Percentiles rank a stretch among this genome's conserved stretches.
These are phyloP conservation scores for Globisporangium mamillatum DNA, from an alignment of 352 stramenopile species.

Conservation along the genomic window DNA sequence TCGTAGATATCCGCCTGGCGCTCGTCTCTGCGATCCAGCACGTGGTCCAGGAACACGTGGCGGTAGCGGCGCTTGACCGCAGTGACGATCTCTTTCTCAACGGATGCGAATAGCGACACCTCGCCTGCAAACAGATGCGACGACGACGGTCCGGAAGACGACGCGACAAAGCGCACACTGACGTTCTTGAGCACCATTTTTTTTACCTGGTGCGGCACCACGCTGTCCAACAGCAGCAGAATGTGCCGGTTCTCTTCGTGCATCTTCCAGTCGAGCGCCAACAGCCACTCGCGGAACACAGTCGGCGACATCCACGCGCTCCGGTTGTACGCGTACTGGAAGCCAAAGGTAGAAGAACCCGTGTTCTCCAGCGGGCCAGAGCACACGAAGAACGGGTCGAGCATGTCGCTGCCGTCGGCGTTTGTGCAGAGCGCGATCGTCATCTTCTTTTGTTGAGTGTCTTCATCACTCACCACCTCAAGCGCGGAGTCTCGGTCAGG, in stretches of 20 bases:
- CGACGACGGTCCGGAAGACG: constrained; percentile 19
- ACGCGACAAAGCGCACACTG: constrained; percentile 42
- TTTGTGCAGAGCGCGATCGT: constrained; percentile 69
- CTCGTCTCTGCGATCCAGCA: constrained; percentile 43
- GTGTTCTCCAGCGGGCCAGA: constrained; percentile 28
- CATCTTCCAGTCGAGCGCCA: constrained; percentile 77
- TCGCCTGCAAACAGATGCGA: constrained; percentile 24
- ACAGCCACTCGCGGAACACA: constrained; percentile 76
- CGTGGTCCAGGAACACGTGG: constrained; percentile 39
- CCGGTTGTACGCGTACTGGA: constrained; percentile 70
- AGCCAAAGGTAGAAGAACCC: constrained; percentile 16
- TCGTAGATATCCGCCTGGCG: constrained; percentile 36
- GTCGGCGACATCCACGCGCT: constrained; percentile 69
- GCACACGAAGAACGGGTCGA: constrained; percentile 70
- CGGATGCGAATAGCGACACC: constrained; percentile 29
- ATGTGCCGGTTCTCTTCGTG: constrained; percentile 68
- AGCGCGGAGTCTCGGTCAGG: constrained; percentile 27
- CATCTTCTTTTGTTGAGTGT: constrained; percentile 28
- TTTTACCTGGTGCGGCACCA: constrained; percentile 53
- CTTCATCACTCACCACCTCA: not conserved
- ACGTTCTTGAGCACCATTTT: constrained; percentile 66
- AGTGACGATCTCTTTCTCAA: constrained; percentile 43
- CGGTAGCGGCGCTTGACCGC: constrained; percentile 64
- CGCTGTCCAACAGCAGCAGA: constrained; percentile 61
- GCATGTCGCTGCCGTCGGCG: constrained; percentile 58